Base-by-base conservation (phyloP, 1,139 yeast species). In the Yamadazyma dendronema region DNA sequence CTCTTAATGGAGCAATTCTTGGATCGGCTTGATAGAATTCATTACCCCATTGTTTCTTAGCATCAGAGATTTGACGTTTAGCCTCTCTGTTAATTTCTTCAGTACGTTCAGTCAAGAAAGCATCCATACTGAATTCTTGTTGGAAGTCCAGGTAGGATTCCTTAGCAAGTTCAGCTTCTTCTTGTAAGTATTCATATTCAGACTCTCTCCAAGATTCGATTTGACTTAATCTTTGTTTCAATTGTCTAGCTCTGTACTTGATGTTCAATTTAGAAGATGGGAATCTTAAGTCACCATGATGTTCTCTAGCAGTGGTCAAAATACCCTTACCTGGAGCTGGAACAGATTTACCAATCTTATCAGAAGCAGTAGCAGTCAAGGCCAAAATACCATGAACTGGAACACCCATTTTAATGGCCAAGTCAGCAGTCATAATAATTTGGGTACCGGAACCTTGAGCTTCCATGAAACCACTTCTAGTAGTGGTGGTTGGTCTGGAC, bases 311-410 rank as follows among this genome's bases (percentile, higher is more conserved):
- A 56, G 96, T 87, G 47, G 98, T 92, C 74, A 92, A 79, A 53
- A 92, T 84, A 83, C 99, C 99, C 74, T 90, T 89, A 65, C 99
- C 99, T 68, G 99, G 99, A 61, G 98, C 98, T 52, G 99, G 99
- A 53, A 92, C 94, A 38, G 97, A 90, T 72, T 97, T 85, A 60
- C 97, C 97, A 65, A 90, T 92, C 81, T 90, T 92, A 66, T 92
- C 99, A 45, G 96, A 81, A 40, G 98, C 98, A 57, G 97, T 94
- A 36, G 96, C 90, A 46, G 96, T 78, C 79, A 90, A 70, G 40
- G 95, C 98, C 56, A 90, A 76, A 50, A 92, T 81, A 67, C 96
- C 98, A 56, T 94, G 88, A 56, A 92, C 88, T 64, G 99, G 99
- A 54, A 92, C 97, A 74, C 99, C 99, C 99, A 92, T 92, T 61